Evolutionary conservation across 345 rosid genomes (phyloP).

Genomic region (Eucalyptus regnans): DNA sequence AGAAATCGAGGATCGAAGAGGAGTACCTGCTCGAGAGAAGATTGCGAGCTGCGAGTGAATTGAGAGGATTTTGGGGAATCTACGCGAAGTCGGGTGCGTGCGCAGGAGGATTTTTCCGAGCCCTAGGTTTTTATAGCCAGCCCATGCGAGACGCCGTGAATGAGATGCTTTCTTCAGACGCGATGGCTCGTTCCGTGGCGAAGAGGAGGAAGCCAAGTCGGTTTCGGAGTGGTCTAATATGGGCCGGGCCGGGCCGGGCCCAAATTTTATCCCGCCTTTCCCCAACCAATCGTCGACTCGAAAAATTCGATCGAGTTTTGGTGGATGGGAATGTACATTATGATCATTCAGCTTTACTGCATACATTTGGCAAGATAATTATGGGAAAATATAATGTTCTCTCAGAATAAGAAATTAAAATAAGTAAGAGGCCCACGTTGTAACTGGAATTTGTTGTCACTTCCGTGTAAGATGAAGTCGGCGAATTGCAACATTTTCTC

Average conservation of each 20-base stretch:
- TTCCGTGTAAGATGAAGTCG: not conserved
- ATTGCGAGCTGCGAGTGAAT: not conserved
- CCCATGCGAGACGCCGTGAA: not conserved
- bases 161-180: not conserved
- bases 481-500: not conserved
- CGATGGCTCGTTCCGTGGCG: not conserved
- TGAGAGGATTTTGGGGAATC: not conserved
- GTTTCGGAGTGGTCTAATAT: not conserved
- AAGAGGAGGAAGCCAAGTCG: not conserved
- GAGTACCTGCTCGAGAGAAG: not conserved
- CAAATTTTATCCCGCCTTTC: not conserved
- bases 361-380: not conserved
- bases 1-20: not conserved
- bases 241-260: not conserved
- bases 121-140: not conserved
- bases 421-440: not conserved
- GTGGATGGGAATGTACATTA: not conserved
- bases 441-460: not conserved
- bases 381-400: not conserved
- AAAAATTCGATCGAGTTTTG: not conserved
- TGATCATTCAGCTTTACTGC: not conserved
- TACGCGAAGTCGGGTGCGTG: not conserved
- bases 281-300: not conserved
- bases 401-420: not conserved
- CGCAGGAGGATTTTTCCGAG: rapidly evolving